Evolutionary conservation across 169 alveolate species (phyloP).

Genomic region (Cystoisospora suis): DNA sequence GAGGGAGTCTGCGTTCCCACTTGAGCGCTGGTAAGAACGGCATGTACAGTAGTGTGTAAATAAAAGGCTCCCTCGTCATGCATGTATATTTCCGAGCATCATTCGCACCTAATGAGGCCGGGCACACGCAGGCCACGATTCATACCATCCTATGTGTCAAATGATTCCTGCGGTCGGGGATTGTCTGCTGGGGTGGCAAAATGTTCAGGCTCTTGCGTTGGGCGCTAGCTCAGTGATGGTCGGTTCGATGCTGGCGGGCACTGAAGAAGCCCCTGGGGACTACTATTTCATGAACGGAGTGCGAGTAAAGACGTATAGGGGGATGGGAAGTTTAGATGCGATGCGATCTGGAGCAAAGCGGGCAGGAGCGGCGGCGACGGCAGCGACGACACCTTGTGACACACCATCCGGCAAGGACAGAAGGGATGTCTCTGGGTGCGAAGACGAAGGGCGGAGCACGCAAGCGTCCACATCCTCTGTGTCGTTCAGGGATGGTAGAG

Average conservation of each 20-base stretch:
- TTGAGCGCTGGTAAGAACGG: too few species aligned
- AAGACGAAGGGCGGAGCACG: neutral
- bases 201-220: slow-evolving; percentile 80
- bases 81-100: too few species aligned
- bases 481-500: neutral
- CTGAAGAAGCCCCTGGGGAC: slow-evolving; percentile 94
- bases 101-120: too few species aligned
- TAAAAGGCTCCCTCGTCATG: too few species aligned
- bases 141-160: too few species aligned
- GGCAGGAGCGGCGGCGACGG: neutral
- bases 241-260: slow-evolving; percentile 92
- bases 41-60: too few species aligned
- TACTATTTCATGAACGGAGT: slow-evolving; percentile 87
- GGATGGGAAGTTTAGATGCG: slow-evolving; percentile 79
- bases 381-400: neutral
- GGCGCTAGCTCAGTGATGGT: slow-evolving; percentile 94
- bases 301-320: slow-evolving; percentile 76
- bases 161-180: too few species aligned
- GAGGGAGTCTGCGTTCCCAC: too few species aligned
- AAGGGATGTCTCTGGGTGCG: neutral
- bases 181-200: too few species aligned
- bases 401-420: neutral
- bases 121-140: too few species aligned
- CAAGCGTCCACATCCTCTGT: neutral
- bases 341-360: slow-evolving; percentile 33